phyloP scores from a whole-genome alignment of 345 rosid species.

The Syzygium aromaticum region DNA sequence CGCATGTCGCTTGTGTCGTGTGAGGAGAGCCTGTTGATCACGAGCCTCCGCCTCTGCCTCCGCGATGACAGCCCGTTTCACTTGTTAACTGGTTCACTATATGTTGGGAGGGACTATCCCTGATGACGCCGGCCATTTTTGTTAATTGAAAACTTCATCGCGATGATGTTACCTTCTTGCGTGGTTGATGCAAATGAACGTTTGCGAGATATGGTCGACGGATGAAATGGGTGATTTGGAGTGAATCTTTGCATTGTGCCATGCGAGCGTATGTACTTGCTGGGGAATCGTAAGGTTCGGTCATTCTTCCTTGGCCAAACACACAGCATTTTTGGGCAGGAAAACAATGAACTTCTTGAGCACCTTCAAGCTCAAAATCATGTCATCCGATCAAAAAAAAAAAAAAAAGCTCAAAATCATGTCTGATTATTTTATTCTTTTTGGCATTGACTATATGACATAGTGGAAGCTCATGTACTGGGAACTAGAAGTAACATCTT shows the following conservation, averaged over 20 bases:
- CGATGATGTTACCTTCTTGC: background rate
- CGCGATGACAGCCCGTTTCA: background rate
- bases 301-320: background rate
- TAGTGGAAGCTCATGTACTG: background rate
- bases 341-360: background rate
- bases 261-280: background rate
- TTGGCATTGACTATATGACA: background rate
- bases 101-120: background rate
- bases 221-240: background rate
- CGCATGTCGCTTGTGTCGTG: background rate
- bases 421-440: background rate
- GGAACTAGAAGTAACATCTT: background rate
- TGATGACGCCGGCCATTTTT: background rate
- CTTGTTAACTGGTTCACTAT: background rate
- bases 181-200: background rate
- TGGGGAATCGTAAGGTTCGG: background rate
- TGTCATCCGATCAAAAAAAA: too few species aligned
- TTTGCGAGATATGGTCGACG: background rate
- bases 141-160: background rate
- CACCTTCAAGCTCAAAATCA: background rate
- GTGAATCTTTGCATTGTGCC: background rate
- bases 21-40: background rate
- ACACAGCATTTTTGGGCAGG: accelerated
- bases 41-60: background rate
- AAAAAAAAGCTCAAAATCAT: background rate